Percentiles rank a stretch among this genome's conserved stretches.
phyloP scores from a whole-genome alignment of 139 green algal genomes.

The Gonium pectorale region DNA sequence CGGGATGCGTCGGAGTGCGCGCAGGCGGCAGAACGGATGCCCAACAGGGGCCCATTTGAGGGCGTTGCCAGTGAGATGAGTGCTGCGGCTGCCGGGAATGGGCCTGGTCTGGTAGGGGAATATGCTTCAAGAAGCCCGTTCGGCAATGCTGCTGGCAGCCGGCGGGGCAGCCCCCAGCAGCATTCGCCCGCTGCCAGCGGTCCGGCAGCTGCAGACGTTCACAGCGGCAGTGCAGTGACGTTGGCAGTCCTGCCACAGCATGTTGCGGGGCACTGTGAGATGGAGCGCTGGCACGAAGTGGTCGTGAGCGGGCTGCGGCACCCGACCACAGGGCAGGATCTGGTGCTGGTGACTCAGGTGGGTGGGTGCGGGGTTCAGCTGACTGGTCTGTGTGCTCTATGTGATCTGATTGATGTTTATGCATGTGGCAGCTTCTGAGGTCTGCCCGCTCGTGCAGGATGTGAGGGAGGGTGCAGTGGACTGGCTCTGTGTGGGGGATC shows the following conservation, averaged over 20 bases:
- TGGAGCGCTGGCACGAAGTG: conserved; percentile 34
- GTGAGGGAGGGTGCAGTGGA: too few species aligned
- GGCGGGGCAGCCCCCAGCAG: neutral
- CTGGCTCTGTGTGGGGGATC: too few species aligned
- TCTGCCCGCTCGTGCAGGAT: too few species aligned
- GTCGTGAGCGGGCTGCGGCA: conserved; percentile 4
- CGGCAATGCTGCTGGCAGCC: neutral
- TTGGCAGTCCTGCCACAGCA: neutral
- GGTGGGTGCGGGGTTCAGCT: too few species aligned
- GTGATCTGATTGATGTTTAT: too few species aligned
- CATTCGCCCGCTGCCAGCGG: neutral
- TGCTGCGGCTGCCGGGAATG: neutral
- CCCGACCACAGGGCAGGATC: conserved; percentile 6
- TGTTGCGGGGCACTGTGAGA: neutral
- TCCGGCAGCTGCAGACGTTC: neutral
- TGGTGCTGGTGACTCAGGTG: conserved; percentile 26
- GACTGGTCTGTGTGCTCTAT: too few species aligned
- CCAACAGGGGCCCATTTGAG: neutral
- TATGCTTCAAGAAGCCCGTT: neutral
- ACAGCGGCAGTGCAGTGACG: neutral
- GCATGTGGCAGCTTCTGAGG: too few species aligned
- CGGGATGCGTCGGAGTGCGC: neutral
- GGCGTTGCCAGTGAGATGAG: neutral
- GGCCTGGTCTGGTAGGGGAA: neutral
- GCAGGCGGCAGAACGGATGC: neutral